These are phyloP conservation scores for Fusarium hainanense DNA, from an alignment of 2,329 filamentous ascomycete species.

Conservation along the genomic window DNA sequence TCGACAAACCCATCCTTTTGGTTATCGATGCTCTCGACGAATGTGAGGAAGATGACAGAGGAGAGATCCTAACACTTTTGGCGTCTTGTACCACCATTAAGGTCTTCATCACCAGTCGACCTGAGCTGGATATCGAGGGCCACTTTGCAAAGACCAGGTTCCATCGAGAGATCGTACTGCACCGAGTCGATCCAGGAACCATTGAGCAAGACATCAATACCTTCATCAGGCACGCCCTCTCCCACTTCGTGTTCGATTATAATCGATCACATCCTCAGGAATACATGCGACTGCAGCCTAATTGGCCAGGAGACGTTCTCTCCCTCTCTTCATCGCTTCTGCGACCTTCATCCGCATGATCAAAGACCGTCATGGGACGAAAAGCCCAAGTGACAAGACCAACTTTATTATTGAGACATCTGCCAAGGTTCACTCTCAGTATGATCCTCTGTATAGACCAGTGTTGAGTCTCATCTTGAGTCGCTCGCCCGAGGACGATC, in stretches of 20 bases:
- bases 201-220: neutral
- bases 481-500: neutral
- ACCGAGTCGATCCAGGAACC: neutral
- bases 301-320: rapidly evolving
- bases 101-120: neutral
- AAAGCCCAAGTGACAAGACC: neutral
- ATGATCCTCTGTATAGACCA: neutral
- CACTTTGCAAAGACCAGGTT: neutral
- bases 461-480: neutral
- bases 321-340: neutral
- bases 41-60: conserved; percentile 18
- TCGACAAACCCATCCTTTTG: rapidly evolving
- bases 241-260: rapidly evolving
- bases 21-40: conserved; percentile 51
- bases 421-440: neutral
- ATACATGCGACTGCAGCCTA: rapidly evolving
- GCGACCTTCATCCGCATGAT: neutral
- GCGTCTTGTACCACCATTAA: rapidly evolving
- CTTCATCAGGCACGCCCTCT: neutral
- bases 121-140: neutral
- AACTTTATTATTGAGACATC: neutral
- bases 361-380: neutral
- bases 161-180: neutral
- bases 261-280: neutral
- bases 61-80: rapidly evolving